Evolutionary conservation across 345 rosid species (phyloP), one percentile per base, ranked within the genome.

Genomic region (Odontarrhena argentea): DNA sequence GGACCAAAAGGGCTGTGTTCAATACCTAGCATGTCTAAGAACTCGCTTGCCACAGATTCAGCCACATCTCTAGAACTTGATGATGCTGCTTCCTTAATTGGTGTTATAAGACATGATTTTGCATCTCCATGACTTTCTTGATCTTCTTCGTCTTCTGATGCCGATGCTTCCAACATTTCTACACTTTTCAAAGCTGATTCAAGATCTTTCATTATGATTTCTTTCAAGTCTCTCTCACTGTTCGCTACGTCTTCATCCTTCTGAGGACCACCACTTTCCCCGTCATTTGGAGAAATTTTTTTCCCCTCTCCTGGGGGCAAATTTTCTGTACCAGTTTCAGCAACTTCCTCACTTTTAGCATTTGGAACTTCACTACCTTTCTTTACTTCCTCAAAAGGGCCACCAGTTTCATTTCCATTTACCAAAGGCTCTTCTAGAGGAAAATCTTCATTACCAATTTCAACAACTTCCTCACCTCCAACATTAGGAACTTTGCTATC

Each of bases 11-110:
- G 89, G 78, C 88, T 82, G 58, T 84, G 84, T 65, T 85, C 96
- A 38, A 89, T 77, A 48, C 91, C 96, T 71, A 89, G 76, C 96
- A 89, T 86, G 70, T 80, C 76, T 78, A 92, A 78, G 77, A 92
- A 92, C 60, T 92, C 98, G 71, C 75, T 78, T 50, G 84, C 95
- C 70, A 92, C 90, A 14, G 88, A 78, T 9, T 85, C 87, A 53
- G 84, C 71, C 44, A 76, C 77, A 69, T 87, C 84, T 70, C 83
- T 87, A 49, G 81, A 72, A 77, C 80, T 81, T 48, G 38, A 73
- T 22, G 86, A 72, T 18, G 85, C 79, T 71, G 65, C 70, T 41
- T 76, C 85, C 60, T 64, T 76, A 24, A 60, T 55, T 71, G 71
- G 74, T 42, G 68, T 55, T 75, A 61, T 59, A 65, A 38, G 46